These are phyloP conservation scores for Tricholomella constricta DNA, from an alignment of 768 basidiomycete species.

Conservation along the genomic window DNA sequence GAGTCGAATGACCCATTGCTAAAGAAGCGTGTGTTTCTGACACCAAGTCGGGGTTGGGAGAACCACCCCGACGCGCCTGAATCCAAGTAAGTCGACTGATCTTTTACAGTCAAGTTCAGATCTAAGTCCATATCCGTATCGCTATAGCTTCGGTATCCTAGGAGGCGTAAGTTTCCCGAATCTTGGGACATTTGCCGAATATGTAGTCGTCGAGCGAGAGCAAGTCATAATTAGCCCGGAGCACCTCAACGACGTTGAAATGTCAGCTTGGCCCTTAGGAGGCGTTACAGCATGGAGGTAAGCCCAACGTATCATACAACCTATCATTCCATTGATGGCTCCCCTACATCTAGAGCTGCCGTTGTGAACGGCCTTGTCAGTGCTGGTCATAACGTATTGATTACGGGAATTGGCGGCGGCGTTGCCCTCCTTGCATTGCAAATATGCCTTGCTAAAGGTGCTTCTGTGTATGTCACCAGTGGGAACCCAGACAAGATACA, in stretches of 20 bases:
- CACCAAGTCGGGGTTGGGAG: slow-evolving; percentile 79
- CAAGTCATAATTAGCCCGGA: slow-evolving; percentile 66
- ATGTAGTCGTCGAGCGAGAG: slow-evolving; percentile 70
- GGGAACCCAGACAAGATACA: slow-evolving; percentile 68
- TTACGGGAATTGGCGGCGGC: slow-evolving; percentile 84
- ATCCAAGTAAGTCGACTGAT: slow-evolving; percentile 47
- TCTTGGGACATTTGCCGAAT: slow-evolving; percentile 76
- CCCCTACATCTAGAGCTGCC: slow-evolving; percentile 48
- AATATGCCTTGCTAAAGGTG: slow-evolving; percentile 72
- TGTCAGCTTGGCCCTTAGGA: slow-evolving; percentile 76
- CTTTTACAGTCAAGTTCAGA: not conserved
- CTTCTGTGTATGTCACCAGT: slow-evolving; percentile 83
- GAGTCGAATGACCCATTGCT: slow-evolving; percentile 58
- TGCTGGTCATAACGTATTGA: slow-evolving; percentile 70
- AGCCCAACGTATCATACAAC: slow-evolving; percentile 10
- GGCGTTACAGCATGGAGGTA: slow-evolving; percentile 87
- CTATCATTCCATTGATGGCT: not conserved
- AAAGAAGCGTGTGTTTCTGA: slow-evolving; percentile 70
- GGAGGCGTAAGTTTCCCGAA: slow-evolving; percentile 57
- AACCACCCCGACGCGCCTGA: slow-evolving; percentile 66
- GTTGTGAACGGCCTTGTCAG: slow-evolving; percentile 65
- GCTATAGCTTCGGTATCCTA: slow-evolving; percentile 61
- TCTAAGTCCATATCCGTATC: slow-evolving; percentile 3
- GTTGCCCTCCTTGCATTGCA: slow-evolving; percentile 80
- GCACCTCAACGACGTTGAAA: slow-evolving; percentile 67